Evolutionary conservation across 108 stramenopile genomes (phyloP).

Genomic region (Cyclostephanos invisitatus): DNA sequence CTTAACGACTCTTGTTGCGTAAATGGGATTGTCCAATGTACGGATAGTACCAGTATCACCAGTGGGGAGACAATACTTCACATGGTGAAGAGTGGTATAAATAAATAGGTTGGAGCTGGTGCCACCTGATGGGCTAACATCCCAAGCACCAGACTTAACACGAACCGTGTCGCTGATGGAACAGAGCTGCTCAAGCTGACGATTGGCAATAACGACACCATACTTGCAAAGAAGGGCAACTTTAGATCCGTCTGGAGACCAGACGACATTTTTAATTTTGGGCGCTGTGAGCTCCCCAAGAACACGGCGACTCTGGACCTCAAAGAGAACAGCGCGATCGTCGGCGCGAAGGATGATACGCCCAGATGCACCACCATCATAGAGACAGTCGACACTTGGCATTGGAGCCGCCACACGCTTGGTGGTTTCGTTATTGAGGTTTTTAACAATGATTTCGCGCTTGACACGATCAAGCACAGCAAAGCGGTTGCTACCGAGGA

Average conservation of each 20-base stretch:
- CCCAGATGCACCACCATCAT: constrained; percentile 93
- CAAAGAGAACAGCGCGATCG: constrained; percentile 95
- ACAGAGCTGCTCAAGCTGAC: constrained; percentile 95
- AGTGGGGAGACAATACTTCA: constrained; percentile 96
- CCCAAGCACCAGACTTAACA: constrained; percentile 97
- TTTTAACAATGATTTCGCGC: constrained; percentile 94
- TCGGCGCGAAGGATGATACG: constrained; percentile 93
- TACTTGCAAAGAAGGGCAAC: constrained; percentile 96
- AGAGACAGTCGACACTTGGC: constrained; percentile 89
- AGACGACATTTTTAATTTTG: constrained; percentile 94
- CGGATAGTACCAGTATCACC: constrained; percentile 98
- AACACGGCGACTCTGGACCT: constrained; percentile 94
- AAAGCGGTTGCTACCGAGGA: constrained; percentile 94
- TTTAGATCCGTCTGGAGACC: constrained; percentile 94
- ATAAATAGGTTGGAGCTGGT: constrained; percentile 88
- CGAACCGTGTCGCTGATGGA: constrained; percentile 95
- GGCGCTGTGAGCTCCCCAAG: constrained; percentile 94
- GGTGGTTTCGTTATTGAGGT: constrained; percentile 95
- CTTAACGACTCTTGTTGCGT: constrained; percentile 89
- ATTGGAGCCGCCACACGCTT: constrained; percentile 91
- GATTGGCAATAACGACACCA: constrained; percentile 92
- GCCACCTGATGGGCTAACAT: constrained; percentile 78
- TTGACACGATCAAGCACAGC: constrained; percentile 92
- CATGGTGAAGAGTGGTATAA: constrained; percentile 97
- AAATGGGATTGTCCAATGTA: constrained; percentile 93